Conservation (phyloP, 345 rosid genomes). For the Luvunga scandens region DNA sequence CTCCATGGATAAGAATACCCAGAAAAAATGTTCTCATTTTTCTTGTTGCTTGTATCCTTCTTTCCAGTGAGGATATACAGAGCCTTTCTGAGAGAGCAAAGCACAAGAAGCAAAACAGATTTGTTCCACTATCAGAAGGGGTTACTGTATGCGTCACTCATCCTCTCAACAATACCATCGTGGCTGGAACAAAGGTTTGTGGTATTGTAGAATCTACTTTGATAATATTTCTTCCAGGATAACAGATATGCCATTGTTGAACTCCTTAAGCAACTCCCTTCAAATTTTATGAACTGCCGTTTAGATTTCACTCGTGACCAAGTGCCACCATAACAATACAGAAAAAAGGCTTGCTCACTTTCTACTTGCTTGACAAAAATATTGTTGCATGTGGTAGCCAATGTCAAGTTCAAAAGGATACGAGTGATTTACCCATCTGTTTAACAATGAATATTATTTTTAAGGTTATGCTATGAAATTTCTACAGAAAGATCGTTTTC, state of each 20-base stretch:
- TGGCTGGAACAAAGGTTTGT: slow-evolving; percentile 87
- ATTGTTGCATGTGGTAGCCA: neutral
- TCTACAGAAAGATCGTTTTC: neutral
- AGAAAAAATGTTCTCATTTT: no score
- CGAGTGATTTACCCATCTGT: neutral
- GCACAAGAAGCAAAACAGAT: slow-evolving; percentile 50
- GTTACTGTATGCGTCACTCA: slow-evolving; percentile 71
- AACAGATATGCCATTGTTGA: neutral
- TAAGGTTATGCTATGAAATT: neutral
- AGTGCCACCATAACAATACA: neutral
- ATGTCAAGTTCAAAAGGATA: neutral
- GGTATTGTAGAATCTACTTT: slow-evolving; percentile 2
- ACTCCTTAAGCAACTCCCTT: neutral
- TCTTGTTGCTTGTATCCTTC: neutral
- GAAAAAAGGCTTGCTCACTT: neutral
- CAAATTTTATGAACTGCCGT: no score
- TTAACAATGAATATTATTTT: neutral
- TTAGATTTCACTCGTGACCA: neutral
- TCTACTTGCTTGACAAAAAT: neutral
- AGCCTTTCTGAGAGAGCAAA: slow-evolving; percentile 21
- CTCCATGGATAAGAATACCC: neutral
- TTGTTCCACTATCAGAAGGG: slow-evolving; percentile 67
- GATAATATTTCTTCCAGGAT: neutral
- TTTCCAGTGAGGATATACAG: slow-evolving; percentile 42
- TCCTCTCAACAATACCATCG: slow-evolving; percentile 66